Base-by-base conservation (phyloP, 2,329 filamentous ascomycete genomes). In the Trichoderma cornu-damae region DNA sequence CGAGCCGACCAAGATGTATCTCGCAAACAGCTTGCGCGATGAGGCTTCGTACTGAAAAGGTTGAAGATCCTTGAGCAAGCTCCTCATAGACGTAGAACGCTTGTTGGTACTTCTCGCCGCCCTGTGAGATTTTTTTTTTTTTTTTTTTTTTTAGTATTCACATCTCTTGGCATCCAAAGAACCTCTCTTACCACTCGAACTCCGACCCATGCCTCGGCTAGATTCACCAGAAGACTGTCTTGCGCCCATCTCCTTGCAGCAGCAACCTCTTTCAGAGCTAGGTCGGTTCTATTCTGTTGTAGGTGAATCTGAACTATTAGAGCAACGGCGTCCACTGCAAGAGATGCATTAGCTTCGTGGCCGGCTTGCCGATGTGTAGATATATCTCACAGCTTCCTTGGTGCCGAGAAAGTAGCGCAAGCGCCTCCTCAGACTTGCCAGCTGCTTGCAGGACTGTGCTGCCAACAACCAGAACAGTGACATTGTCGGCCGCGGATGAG, bases 61-160 rank as follows among this genome's bases (percentile, higher is more conserved):
- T 91, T 30, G 89, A 85, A 2, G 91, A 87, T 26, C 89, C 87
- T 69, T 96, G 90, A 4, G 94, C 93, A 48, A 97, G 83, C 73
- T 99, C 94, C 74, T 97, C 93, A 68, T 90, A 97, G 60, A 97
- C 93, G 78, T 99, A 97, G 75, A 96, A 97, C 16, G 93, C 87
- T 69, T 94, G 89, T 69, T 97, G 94, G 74, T 97, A 97, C 72
- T 90, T 94, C 65, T 96, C 91, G 64, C 92, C 92, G 68, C 93
- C 93, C 88, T 96, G 60, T 24, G 54, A 6, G 32, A 30, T 37
- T 59, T n/a, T n/a, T n/a, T n/a, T n/a, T n/a, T n/a, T n/a, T n/a
- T n/a, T n/a, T n/a, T n/a, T n/a, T n/a, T n/a, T n/a, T n/a, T n/a
- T 76, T 62, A 73, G 67, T 63, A 60, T 48, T 44, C 14, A 24